Base-by-base conservation (phyloP, 2,329 filamentous ascomycete genomes). In the Diaporthe velutina region DNA sequence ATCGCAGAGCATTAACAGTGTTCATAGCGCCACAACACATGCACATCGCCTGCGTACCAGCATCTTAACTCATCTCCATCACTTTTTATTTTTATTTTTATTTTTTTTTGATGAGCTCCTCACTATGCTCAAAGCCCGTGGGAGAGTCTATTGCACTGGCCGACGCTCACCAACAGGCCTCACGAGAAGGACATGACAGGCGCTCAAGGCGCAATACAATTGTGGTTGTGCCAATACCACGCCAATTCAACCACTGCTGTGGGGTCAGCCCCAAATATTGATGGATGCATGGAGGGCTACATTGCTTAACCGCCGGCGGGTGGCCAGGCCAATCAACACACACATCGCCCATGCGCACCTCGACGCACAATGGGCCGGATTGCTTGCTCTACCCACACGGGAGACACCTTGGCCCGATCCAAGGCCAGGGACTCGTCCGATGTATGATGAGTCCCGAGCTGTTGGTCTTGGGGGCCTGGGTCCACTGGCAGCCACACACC, bases 291-390 rank as follows among this genome's bases (percentile, higher is more conserved):
- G 38, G n/a, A 58, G 73, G 61, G 66, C 38, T 61, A 19, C 73
- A 70, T 61, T 70, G 60, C 55, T 42, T 76, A 71, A 72, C 58
- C 75, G 68, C 73, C 68, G 73, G 75, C 75, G 75, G 60, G 57
- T 70, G 33, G 68, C 25, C 28, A 72, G 35, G 55, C 75, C 75
- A 76, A 76, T 76, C 68, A 74, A 38, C 33, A 35, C 33, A 6
- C 42, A 50, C 50, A 67, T 50, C 61, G 54, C 45, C 72, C 48
- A 67, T 71, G 61, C 45, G 57, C 58, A 50, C 45, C 70, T 22
- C 57, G 22, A 52, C 61, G 48, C 74, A 61, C 45, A 40, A 30
- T 50, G 45, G 54, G 35, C 25, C 25, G 35, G 25, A 40, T 66
- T 75, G 71, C 74, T 48, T 40, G 55, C 66, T 19, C 28, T 50